phyloP scores from a whole-genome alignment of 2,329 filamentous ascomycete genomes.

The Aspergillus udagawae region DNA sequence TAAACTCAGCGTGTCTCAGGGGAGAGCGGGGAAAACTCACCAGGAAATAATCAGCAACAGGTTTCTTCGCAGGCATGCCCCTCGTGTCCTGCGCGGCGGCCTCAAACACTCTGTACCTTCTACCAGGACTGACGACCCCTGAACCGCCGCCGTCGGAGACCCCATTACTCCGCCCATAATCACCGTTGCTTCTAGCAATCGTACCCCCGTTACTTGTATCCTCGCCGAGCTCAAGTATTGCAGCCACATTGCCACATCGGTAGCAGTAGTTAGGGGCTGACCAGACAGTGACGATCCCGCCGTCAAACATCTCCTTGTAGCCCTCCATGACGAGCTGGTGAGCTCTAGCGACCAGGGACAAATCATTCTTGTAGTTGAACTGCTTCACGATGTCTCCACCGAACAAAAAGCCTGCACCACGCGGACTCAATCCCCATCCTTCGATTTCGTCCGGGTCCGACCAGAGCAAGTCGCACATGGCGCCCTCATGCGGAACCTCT shows the following conservation, averaged over 20 bases:
- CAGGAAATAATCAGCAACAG: slow-evolving; percentile 94
- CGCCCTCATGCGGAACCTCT: slow-evolving; percentile 95
- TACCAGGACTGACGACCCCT: slow-evolving; percentile 66
- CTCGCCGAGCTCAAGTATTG: slow-evolving; percentile 87
- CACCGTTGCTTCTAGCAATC: slow-evolving; percentile 60
- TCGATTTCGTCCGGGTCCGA: slow-evolving; percentile 95
- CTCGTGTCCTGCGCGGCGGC: slow-evolving; percentile 92
- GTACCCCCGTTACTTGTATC: slow-evolving; percentile 71
- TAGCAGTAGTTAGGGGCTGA: slow-evolving; percentile 97
- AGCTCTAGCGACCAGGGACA: slow-evolving; percentile 86
- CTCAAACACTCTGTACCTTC: slow-evolving; percentile 92
- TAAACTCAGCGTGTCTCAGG: neutral
- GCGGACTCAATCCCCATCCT: slow-evolving; percentile 90
- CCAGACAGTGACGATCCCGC: slow-evolving; percentile 97
- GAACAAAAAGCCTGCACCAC: slow-evolving; percentile 92
- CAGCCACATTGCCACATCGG: slow-evolving; percentile 90
- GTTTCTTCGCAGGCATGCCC: slow-evolving; percentile 98
- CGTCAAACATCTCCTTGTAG: slow-evolving; percentile 99
- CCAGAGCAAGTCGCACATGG: slow-evolving; percentile 98
- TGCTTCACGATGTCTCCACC: slow-evolving; percentile 91
- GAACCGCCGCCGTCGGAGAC: slow-evolving; percentile 45
- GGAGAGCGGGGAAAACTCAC: slow-evolving; percentile 23
- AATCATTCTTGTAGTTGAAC: slow-evolving; percentile 92
- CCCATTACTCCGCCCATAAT: slow-evolving; percentile 40
- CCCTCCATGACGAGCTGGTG: slow-evolving; percentile 99